A percentile compares a stretch with the other conserved stretches of the same genome.
phyloP scores from a whole-genome alignment of 1,284 basidiomycete genomes.

The Ceratobasidium sp. region DNA sequence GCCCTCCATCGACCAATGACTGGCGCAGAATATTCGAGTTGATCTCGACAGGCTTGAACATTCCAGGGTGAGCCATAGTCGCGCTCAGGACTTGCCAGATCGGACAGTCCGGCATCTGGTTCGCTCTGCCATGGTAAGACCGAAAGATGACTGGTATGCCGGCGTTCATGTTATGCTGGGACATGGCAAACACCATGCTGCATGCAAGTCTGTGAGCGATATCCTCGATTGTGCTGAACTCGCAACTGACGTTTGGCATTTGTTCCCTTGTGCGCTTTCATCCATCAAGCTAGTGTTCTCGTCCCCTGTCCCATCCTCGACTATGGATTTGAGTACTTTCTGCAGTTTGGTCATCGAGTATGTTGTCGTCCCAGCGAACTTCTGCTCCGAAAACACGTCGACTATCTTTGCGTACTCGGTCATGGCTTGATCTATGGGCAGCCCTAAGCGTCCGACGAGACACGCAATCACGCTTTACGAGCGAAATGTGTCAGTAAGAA shows the following conservation, averaged over 20 bases:
- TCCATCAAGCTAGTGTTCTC: too few species aligned
- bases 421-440: background rate
- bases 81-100: conserved; percentile 3
- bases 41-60: background rate
- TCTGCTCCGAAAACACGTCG: background rate
- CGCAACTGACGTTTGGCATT: background rate
- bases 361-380: background rate
- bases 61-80: background rate
- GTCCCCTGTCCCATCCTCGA: background rate
- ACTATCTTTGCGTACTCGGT: background rate
- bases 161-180: conserved; percentile 6
- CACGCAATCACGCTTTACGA: background rate
- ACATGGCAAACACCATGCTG: conserved; percentile 12
- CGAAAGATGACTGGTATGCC: background rate
- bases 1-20: background rate
- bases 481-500: too few species aligned
- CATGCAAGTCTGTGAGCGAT: too few species aligned
- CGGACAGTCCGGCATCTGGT: conserved; percentile 11
- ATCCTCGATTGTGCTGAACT: background rate
- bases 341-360: background rate
- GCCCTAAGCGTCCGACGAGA: background rate
- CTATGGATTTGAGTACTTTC: background rate
- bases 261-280: background rate
- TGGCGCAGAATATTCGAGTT: background rate
- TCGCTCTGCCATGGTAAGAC: background rate